Percentiles rank a stretch among this genome's conserved stretches.
Evolutionary conservation across 2,329 filamentous ascomycete genomes (phyloP).

Genomic region (Pseudocercospora musae): DNA sequence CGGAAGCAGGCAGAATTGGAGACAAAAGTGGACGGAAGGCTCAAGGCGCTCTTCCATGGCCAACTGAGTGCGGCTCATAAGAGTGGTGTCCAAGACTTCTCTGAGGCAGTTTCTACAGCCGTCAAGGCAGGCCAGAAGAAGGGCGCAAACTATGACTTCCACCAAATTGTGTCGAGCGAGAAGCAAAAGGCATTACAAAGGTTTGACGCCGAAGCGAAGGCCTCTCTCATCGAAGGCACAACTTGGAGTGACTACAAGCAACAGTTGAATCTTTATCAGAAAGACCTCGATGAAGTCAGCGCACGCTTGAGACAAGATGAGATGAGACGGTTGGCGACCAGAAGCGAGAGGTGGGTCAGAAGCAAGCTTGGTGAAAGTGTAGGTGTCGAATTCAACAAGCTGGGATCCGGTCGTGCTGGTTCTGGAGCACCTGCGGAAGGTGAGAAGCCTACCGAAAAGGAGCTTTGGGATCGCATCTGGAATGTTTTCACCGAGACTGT

Average conservation of each 20-base stretch:
- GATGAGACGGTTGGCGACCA: constrained; percentile 85
- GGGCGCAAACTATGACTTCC: constrained; percentile 87
- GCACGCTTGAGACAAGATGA: constrained; percentile 84
- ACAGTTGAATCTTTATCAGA: constrained; percentile 75
- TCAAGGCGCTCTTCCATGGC: constrained; percentile 84
- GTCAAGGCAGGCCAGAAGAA: constrained; percentile 94
- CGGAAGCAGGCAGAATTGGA: constrained; percentile 83
- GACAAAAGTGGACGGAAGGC: constrained; percentile 77
- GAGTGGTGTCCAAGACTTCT: constrained; percentile 77
- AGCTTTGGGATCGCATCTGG: constrained; percentile 97
- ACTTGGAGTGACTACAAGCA: constrained; percentile 84
- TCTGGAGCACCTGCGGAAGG: constrained; percentile 75
- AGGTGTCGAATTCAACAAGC: constrained; percentile 91
- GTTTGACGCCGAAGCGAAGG: constrained; percentile 73
- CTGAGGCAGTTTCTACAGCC: constrained; percentile 76
- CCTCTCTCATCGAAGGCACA: constrained; percentile 72
- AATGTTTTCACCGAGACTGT: constrained; percentile 77
- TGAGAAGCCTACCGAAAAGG: constrained; percentile 74
- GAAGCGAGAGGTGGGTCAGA: constrained; percentile 91
- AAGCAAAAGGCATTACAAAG: constrained; percentile 71
- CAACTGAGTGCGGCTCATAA: constrained; percentile 89
- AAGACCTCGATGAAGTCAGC: constrained; percentile 88
- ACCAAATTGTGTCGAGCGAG: constrained; percentile 82
- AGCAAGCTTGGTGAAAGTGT: constrained; percentile 82
- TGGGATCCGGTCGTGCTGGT: constrained; percentile 82